Conservation (phyloP, 768 basidiomycete species). For the Ramaria rubella region DNA sequence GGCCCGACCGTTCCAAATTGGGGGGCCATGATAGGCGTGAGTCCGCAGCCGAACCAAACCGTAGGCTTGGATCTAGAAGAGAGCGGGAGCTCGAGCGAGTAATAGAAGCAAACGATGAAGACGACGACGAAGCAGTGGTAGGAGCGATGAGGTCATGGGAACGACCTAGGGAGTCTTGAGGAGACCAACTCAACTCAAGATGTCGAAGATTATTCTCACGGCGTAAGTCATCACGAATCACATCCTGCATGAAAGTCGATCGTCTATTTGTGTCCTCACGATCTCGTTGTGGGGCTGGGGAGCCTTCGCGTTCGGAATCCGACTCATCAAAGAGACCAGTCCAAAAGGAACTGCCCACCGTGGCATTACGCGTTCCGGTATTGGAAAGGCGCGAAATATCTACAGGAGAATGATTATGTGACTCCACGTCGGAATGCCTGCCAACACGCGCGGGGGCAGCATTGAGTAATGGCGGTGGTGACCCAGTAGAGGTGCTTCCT, state of each 20-base stretch:
- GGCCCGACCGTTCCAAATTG: not conserved
- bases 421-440: too few relatives aligned
- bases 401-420: too few relatives aligned
- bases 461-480: too few relatives aligned
- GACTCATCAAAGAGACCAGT: not conserved
- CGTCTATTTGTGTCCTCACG: not conserved
- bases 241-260: not conserved
- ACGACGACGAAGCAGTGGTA: not conserved
- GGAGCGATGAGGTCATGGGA: not conserved
- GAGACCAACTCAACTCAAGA: not conserved
- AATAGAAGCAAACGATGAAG: not conserved
- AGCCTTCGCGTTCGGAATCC: not conserved
- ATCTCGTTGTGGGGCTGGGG: not conserved
- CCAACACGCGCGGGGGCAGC: too few relatives aligned
- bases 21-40: not conserved
- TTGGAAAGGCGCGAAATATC: too few relatives aligned
- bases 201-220: not conserved
- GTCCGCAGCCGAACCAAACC: not conserved
- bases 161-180: not conserved
- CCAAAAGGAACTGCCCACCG: too few relatives aligned
- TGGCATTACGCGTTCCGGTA: too few relatives aligned
- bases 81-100: constrained; percentile 5
- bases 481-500: too few relatives aligned
- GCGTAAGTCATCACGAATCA: not conserved
- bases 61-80: constrained; percentile 5